Base-by-base conservation (phyloP, 164 flowering plant genomes). In the Aristolochia californica region DNA sequence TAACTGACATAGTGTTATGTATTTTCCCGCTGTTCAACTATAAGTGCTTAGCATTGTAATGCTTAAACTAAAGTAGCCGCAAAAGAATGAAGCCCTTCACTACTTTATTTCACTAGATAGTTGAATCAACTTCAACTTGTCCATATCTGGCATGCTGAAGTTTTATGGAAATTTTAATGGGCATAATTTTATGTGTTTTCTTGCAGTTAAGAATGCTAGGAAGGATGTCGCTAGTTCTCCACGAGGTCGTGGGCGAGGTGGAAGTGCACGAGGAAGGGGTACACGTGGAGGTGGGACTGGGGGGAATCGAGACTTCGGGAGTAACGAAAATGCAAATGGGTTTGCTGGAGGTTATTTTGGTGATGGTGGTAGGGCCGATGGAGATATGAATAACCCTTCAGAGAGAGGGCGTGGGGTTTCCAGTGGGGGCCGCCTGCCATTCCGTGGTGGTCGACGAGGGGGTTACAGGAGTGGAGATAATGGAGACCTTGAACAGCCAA, bases 381-480 rank as follows among this genome's bases (percentile, higher is more conserved):
- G 50, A 71, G 4, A 5, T 17, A 15, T 12, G 15, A 22, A 26
- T 22, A 50, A 23, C 22, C 27, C 26, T 10, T 75, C 60, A 13
- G 66, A 63, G 28, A 45, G 55, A 34, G 45, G 48, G 25, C 60
- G 48, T 18, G 66, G 66, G 22, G 48, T 26, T 17, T 56, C 28
- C 38, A 45, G 60, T 48, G 60, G 55, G 22, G 28, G 53, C 2
- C 66, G 53, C 5, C 62, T 4, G 45, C 22, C 45, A 30, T 56
- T 27, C 45, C 60, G 54, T 55, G 66, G 47, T 40, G 59, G 54
- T 10, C 45, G 66, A 11, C 60, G 54, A 20, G 59, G 59, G 22
- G 60, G 60, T 18, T 63, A 27, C 56, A 60, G 63, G 20, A 80
- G 77, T 21, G 84, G 72, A 13, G 82, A 75, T 5, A n/a, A n/a